phyloP scores from a whole-genome alignment of 768 basidiomycete species.

The Omphalotus guepiniiformis region DNA sequence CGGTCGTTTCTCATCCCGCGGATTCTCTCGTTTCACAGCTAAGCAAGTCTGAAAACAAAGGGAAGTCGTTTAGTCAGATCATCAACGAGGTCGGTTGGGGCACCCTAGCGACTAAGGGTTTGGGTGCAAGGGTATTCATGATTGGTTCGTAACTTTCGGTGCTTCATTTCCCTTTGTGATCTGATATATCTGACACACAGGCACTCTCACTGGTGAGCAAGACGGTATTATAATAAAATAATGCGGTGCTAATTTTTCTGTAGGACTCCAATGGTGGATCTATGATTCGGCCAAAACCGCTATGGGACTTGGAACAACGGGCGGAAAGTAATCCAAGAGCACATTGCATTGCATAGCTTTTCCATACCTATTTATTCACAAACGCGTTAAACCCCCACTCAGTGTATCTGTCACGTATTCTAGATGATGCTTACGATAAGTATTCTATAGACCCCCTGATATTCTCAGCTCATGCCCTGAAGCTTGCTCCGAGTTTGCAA shows the following conservation, averaged over 20 bases:
- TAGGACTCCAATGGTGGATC: slow-evolving; percentile 93
- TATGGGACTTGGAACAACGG: slow-evolving; percentile 85
- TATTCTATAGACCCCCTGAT: too few relatives aligned
- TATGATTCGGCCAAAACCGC: slow-evolving; percentile 82
- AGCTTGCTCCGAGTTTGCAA: too few relatives aligned
- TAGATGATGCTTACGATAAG: too few relatives aligned
- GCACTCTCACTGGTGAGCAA: slow-evolving; percentile 39
- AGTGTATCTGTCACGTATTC: too few relatives aligned
- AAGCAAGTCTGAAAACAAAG: slow-evolving; percentile 83
- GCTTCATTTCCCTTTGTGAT: background rate
- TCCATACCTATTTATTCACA: too few relatives aligned
- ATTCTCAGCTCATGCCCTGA: too few relatives aligned
- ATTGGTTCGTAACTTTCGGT: slow-evolving; percentile 48
- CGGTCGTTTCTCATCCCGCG: slow-evolving; percentile 95
- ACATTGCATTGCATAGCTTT: too few relatives aligned
- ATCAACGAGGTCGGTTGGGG: slow-evolving; percentile 63
- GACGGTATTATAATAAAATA: background rate
- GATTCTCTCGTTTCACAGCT: slow-evolving; percentile 91
- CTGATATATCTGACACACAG: slow-evolving; percentile 2
- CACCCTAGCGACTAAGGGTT: slow-evolving; percentile 74
- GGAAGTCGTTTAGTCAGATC: slow-evolving; percentile 70
- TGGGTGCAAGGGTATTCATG: slow-evolving; percentile 84
- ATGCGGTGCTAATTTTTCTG: slow-evolving; percentile 16
- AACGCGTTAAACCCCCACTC: too few relatives aligned
- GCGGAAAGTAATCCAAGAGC: slow-evolving; percentile 92